These are phyloP conservation scores for Sporothrix brasiliensis DNA, from an alignment of 2,329 filamentous ascomycete species.

Conservation along the genomic window DNA sequence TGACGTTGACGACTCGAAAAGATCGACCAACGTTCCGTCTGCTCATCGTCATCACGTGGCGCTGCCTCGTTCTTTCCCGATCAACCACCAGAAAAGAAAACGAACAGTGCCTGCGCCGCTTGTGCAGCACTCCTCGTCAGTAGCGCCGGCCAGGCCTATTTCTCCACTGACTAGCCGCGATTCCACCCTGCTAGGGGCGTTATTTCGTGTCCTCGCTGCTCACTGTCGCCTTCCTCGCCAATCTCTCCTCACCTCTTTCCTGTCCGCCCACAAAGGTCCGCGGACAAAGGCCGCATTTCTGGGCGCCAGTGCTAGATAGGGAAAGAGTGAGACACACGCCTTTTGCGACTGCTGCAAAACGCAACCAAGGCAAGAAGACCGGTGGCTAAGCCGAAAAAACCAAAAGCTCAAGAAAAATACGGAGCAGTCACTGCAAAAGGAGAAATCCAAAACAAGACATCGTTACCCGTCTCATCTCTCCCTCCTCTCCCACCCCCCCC, in stretches of 20 bases:
- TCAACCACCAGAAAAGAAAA: background rate
- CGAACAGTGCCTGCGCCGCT: background rate
- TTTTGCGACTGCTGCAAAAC: constrained; percentile 7
- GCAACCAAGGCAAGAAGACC: constrained; percentile 1
- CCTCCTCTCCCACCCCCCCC: background rate
- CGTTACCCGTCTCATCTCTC: background rate
- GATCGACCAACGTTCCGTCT: background rate
- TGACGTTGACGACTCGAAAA: background rate
- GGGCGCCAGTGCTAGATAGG: constrained; percentile 28
- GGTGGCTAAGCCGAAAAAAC: constrained; percentile 11
- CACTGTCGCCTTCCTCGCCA: constrained; percentile 13
- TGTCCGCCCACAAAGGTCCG: constrained; percentile 20
- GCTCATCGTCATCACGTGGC: background rate
- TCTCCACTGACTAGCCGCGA: constrained; percentile 25
- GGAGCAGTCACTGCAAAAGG: background rate
- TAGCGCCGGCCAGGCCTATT: constrained; percentile 19
- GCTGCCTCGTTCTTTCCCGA: background rate
- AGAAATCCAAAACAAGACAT: constrained; percentile 21
- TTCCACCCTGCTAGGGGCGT: constrained; percentile 11
- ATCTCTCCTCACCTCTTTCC: background rate
- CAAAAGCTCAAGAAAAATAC: constrained; percentile 15
- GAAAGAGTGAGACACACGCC: constrained; percentile 25
- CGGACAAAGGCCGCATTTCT: constrained; percentile 27
- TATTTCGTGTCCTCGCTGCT: constrained; percentile 5
- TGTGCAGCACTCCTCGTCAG: constrained; percentile 17